Evolutionary conservation across 768 basidiomycete genomes (phyloP), one percentile per base, ranked within the genome.

Genomic region (Lactarius trivialis): DNA sequence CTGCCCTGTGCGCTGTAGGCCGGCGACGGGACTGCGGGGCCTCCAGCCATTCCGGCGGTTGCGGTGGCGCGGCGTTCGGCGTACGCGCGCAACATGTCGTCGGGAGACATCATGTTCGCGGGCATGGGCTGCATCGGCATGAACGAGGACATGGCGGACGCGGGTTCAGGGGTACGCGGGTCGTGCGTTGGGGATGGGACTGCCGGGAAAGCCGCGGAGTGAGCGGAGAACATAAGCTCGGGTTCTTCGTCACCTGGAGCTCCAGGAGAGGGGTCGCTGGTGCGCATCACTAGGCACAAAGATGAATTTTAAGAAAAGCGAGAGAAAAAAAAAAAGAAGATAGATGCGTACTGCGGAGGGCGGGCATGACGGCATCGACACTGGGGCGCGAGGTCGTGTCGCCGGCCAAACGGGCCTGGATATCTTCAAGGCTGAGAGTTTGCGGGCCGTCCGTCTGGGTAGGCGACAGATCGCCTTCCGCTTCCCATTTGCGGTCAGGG

Each of bases 31-130:
- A 72, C 9, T 14, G 71, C 48, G 32, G 71, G 72, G 7, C 61
- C 54, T 19, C 50, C 58, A 33, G 41, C 52, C 36, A n/a, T 63
- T n/a, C 52, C 67, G 34, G 71, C 67, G 51, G 74, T 73, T 63
- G 73, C 74, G 28, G 74, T 75, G 12, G 68, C 68, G 50, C 72
- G 74, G 64, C 80, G 76, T 30, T 76, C 80, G 6, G 88, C 88
- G 63, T 89, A 90, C 1, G 85, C 86, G 39, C 85, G 82, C 50
- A 91, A 76, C 85, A 91, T 87, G 28, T 82, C 89, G 69, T 91
- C 89, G 3, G 89, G 89, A 1, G 79, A 78, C 80, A 81, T 81
- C 53, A 74, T 66, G 36, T 67, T 76, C 2, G 73, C 76, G 28
- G 78, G 76, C 68, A 76, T 67, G 2, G 78, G 68, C 66, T 76